Evolutionary conservation across 768 basidiomycete genomes (phyloP).

Genomic region (Mycena metata): DNA sequence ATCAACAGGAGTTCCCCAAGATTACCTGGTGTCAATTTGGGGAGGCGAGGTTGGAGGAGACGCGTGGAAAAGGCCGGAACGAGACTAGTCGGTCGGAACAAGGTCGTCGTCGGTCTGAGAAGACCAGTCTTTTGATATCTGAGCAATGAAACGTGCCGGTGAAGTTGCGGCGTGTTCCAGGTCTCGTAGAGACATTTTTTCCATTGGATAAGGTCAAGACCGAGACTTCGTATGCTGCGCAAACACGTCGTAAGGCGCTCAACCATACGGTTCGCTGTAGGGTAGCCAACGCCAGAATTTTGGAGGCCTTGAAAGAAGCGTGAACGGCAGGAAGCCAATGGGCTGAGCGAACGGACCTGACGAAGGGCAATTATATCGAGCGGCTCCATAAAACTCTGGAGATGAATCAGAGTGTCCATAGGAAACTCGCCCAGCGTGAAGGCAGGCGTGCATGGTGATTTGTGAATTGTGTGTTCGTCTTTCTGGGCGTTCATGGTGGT

Average conservation of each 20-base stretch:
- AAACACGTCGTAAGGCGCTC: slow-evolving; percentile 42
- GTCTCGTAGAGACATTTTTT: slow-evolving; percentile 43
- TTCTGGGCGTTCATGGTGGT: slow-evolving; percentile 3
- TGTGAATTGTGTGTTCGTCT: not conserved
- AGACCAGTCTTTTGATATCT: slow-evolving; percentile 10
- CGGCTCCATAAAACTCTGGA: slow-evolving; percentile 36
- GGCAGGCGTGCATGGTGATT: not conserved
- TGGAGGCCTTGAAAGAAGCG: slow-evolving; percentile 42
- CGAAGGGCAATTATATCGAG: slow-evolving; percentile 39
- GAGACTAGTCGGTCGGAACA: too few relatives aligned
- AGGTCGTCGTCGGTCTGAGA: not conserved
- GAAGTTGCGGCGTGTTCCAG: slow-evolving; percentile 46
- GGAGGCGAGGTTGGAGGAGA: slow-evolving; percentile 34
- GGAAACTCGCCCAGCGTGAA: slow-evolving; percentile 29
- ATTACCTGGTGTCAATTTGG: slow-evolving; percentile 16
- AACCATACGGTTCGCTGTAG: slow-evolving; percentile 46
- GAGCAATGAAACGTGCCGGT: slow-evolving; percentile 39
- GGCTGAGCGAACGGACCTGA: slow-evolving; percentile 19
- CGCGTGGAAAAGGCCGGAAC: slow-evolving; percentile 33
- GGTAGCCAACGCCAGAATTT: slow-evolving; percentile 38
- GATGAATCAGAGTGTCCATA: slow-evolving; percentile 38
- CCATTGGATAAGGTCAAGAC: slow-evolving; percentile 42
- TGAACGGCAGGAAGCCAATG: not conserved
- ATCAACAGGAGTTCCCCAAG: slow-evolving; percentile 26
- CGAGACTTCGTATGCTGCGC: slow-evolving; percentile 38